These are phyloP conservation scores for Penicillium crustosum DNA, from an alignment of 2,329 filamentous ascomycete species.

Conservation along the genomic window DNA sequence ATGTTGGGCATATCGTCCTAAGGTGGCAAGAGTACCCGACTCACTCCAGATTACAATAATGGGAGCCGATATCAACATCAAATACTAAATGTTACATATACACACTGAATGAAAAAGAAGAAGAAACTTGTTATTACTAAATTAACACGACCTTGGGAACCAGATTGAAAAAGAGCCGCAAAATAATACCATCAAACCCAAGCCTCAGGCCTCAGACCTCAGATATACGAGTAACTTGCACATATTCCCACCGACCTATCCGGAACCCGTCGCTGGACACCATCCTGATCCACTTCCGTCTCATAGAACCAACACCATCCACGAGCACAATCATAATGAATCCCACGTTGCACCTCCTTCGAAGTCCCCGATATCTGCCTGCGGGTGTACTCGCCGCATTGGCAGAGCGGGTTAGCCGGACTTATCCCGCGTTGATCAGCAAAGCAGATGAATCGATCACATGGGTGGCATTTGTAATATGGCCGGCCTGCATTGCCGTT, in stretches of 20 bases:
- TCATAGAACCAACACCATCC: conserved; percentile 7
- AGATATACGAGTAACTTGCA: neutral
- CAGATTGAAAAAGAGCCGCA: neutral
- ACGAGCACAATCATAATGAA: conserved; percentile 13
- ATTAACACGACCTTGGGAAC: neutral
- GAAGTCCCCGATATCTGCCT: neutral
- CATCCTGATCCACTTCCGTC: neutral
- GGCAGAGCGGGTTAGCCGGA: conserved; percentile 5
- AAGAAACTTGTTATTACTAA: neutral
- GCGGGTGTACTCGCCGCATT: conserved; percentile 6
- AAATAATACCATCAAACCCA: neutral
- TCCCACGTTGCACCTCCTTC: neutral
- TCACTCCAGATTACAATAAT: neutral
- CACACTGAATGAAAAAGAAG: neutral
- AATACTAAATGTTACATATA: neutral
- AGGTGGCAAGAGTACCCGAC: neutral
- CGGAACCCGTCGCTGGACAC: neutral
- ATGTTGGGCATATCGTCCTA: neutral
- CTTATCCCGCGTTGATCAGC: conserved; percentile 8
- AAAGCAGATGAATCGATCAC: conserved; percentile 9
- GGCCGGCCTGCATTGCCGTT: neutral
- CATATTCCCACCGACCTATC: neutral
- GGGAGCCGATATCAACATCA: neutral
- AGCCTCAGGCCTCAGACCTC: neutral
- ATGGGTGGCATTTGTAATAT: conserved; percentile 6